Evolutionary conservation across 495 filamentous ascomycete species (phyloP), one percentile per base, ranked within the genome.

Genomic region (Friedmanniomyces simplex): DNA sequence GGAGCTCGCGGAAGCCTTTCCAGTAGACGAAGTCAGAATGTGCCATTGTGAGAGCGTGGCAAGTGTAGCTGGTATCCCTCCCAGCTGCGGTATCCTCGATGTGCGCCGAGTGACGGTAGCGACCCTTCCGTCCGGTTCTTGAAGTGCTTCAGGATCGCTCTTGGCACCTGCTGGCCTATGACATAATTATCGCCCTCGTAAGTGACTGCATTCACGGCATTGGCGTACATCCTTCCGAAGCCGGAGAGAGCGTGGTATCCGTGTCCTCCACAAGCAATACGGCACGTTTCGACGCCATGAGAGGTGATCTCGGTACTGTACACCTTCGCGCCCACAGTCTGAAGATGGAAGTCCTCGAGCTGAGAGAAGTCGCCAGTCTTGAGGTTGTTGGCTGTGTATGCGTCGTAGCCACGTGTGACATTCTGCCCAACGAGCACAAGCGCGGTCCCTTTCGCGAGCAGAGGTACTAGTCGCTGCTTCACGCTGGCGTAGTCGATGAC

Each of bases 401-500:
- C 57, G 28, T 59, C 57, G 30, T 59, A 59, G 26, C 47, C 57
- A 24, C 41, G 34, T 21, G 52, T 59, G 42, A 59, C 51, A 16
- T 48, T 43, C 39, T 54, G 49, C 2, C 57, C 57, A 6, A 59
- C 57, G 21, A 59, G 49, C n/a, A 59, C 57, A 5, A 59, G 41
- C 4, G 57, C 57, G 4, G 57, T 59, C 7, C 47, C 57, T 37
- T 59, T 50, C 3, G 57, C 57, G 4, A 59, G 48, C 22, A 59
- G 26, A 1, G 59, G 59, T 7, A 57, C 36, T 3, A 62, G 39
- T 7, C 59, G 28, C 12, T 62, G 54, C 32, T 52, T 43, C 18
- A 62, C 54, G 42, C 59, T 62, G 7, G 54, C 55, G 41, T 62
- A 62, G 32, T 62, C 54, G 37, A 62, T 28, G 4, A 62, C 59